Base-by-base conservation (phyloP, 2,329 filamentous ascomycete genomes). In the Clonostachys rosea region DNA sequence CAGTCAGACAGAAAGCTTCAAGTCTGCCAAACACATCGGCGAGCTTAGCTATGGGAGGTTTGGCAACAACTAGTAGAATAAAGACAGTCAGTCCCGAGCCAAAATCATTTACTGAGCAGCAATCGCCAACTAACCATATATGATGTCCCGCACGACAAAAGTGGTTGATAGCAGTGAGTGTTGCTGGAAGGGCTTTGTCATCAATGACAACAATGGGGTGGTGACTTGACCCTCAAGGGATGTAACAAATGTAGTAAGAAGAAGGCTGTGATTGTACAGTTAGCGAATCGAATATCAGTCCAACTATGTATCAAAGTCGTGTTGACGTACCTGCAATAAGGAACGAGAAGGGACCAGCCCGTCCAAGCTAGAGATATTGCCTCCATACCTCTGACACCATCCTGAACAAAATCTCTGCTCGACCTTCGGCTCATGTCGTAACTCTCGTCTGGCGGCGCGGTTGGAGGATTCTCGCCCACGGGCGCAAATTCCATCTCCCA, bases 21-120 rank as follows among this genome's bases (percentile, higher is more conserved):
- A 80, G 71, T 33, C 80, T 76, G 42, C 81, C 81, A 54, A 83
- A 83, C 1, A 83, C 79, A 52, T 83, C 77, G 40, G 79, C 78
- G 36, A 83, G 68, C 58, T 83, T 83, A 46, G 79, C 76, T 70
- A 83, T 76, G 17, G 53, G 45, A 7, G 52, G 54, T 41, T 56
- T 51, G 5, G 49, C 47, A 14, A 54, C 51, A 40, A 51, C 52
- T 43, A 35, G 13, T 12, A 45, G 3, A 18, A 12, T 30, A 30
- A 9, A 30, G 24, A 30, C 4, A 4, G 24, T 30, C 4, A 30
- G 24, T 10, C 24, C 24, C 3, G 10, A 30, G 9, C 10, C 8
- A 10, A 9, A 4, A 10, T 3, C 9, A 30, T 30, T 10, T 30
- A 30, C 8, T 30, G 24, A 30, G 9, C 10, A 10, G 8, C 16